phyloP scores from a whole-genome alignment of 805 yeast genomes.

The Lipomyces mesembrius region DNA sequence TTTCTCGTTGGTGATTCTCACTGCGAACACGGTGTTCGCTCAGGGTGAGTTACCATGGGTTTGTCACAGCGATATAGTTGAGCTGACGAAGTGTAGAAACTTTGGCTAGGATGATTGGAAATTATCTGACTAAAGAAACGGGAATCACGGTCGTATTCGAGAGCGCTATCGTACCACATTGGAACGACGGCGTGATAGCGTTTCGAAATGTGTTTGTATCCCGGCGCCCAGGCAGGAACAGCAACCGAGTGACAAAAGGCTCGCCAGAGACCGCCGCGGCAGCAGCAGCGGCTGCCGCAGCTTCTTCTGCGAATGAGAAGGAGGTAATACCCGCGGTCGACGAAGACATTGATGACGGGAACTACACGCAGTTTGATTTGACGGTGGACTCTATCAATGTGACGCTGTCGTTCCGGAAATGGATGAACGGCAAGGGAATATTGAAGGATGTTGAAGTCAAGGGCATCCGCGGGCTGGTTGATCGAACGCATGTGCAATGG shows the following conservation, averaged over 20 bases:
- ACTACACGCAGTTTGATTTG: slow-evolving; percentile 92
- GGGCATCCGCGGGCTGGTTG: slow-evolving; percentile 91
- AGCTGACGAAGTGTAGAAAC: slow-evolving; percentile 53
- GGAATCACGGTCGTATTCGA: slow-evolving; percentile 86
- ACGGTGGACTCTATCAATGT: slow-evolving; percentile 85
- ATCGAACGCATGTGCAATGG: slow-evolving; percentile 86
- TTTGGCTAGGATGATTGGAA: slow-evolving; percentile 81
- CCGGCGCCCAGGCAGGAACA: slow-evolving; percentile 67
- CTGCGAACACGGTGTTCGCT: slow-evolving; percentile 83
- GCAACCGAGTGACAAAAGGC: slow-evolving; percentile 64
- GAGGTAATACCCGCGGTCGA: slow-evolving; percentile 20
- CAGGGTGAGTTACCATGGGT: slow-evolving; percentile 48
- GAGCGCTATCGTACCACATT: slow-evolving; percentile 90
- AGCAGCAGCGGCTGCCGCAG: slow-evolving; percentile 51
- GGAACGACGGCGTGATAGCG: slow-evolving; percentile 85
- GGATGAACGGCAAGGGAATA: slow-evolving; percentile 90
- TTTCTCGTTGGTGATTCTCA: slow-evolving; percentile 73
- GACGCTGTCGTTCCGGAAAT: slow-evolving; percentile 77
- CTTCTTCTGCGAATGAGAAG: slow-evolving; percentile 15
- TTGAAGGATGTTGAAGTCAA: slow-evolving; percentile 75
- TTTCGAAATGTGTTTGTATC: slow-evolving; percentile 86
- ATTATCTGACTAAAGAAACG: slow-evolving; percentile 79
- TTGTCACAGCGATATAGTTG: too few species aligned
- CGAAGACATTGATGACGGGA: slow-evolving; percentile 71
- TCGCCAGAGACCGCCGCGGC: slow-evolving; percentile 74